Conservation (phyloP, 2,329 filamentous ascomycete species). For the Verticillium zaregamsianum region DNA sequence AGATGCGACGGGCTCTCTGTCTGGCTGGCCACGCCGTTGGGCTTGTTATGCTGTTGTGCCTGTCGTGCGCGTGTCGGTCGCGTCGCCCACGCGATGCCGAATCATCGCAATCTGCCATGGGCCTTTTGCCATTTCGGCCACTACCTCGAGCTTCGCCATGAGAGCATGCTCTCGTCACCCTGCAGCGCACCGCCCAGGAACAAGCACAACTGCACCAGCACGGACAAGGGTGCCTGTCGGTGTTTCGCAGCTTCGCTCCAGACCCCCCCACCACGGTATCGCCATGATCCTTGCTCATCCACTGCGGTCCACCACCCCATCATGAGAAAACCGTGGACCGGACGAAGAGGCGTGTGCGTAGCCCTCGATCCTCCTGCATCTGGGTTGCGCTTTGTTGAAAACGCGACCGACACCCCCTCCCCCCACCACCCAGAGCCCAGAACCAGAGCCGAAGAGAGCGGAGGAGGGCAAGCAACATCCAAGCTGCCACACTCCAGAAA, state of each 20-base stretch:
- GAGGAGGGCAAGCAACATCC: not conserved
- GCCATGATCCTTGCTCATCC: not conserved
- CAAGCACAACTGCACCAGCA: not conserved
- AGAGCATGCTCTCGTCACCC: not conserved
- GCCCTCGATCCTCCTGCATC: not conserved
- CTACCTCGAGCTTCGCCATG: not conserved
- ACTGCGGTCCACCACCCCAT: not conserved
- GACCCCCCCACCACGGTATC: not conserved
- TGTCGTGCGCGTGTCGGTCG: not conserved
- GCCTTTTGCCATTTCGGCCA: not conserved
- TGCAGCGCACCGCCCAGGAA: not conserved
- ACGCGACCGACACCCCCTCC: not conserved
- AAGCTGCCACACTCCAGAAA: not conserved
- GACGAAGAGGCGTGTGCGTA: not conserved
- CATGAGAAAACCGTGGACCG: not conserved
- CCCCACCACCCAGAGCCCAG: not conserved
- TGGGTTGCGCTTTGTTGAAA: not conserved
- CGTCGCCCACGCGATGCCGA: not conserved
- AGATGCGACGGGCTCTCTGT: not conserved
- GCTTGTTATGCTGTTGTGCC: not conserved
- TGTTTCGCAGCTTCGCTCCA: not conserved
- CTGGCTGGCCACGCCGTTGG: not conserved
- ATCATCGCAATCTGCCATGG: not conserved
- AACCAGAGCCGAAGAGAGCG: not conserved
- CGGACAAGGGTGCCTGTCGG: not conserved